A percentile compares a stretch with the other conserved stretches of the same genome.
These are phyloP conservation scores for Primulina tabacum DNA, from an alignment of 257 asterid species.

Conservation along the genomic window DNA sequence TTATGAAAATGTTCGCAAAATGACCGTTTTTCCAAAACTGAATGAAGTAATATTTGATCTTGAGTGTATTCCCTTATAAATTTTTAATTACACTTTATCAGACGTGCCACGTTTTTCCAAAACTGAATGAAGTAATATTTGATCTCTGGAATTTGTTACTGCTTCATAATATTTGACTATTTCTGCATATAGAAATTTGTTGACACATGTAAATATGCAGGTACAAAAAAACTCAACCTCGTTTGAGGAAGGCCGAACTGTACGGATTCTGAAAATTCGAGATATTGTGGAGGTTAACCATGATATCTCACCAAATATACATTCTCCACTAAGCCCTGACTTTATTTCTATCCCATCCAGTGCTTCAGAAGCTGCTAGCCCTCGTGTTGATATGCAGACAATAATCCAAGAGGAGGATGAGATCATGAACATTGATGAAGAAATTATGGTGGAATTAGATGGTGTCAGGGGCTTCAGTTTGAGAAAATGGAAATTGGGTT, in stretches of 20 bases:
- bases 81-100: neutral
- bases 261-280: conserved; percentile 30
- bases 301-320: conserved; percentile 29
- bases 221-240: conserved; percentile 33
- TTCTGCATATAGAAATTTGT: conserved; percentile 13
- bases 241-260: conserved; percentile 29
- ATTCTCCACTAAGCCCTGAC: conserved; percentile 53
- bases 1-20: neutral
- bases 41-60: too few relatives aligned
- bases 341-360: conserved; percentile 37
- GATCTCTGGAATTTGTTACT: neutral
- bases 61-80: neutral
- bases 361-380: conserved; percentile 38
- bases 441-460: conserved; percentile 64
- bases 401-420: conserved; percentile 51
- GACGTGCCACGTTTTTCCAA: neutral
- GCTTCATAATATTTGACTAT: neutral
- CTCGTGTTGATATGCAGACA: conserved; percentile 38
- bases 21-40: too few relatives aligned
- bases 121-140: neutral
- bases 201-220: conserved; percentile 35
- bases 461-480: conserved; percentile 62
- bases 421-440: conserved; percentile 70
- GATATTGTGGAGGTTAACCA: conserved; percentile 40
- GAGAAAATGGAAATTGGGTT: conserved; percentile 35